These are phyloP conservation scores for Poa pratensis DNA, from an alignment of 176 grass and related monocot genomes.

Conservation along the genomic window DNA sequence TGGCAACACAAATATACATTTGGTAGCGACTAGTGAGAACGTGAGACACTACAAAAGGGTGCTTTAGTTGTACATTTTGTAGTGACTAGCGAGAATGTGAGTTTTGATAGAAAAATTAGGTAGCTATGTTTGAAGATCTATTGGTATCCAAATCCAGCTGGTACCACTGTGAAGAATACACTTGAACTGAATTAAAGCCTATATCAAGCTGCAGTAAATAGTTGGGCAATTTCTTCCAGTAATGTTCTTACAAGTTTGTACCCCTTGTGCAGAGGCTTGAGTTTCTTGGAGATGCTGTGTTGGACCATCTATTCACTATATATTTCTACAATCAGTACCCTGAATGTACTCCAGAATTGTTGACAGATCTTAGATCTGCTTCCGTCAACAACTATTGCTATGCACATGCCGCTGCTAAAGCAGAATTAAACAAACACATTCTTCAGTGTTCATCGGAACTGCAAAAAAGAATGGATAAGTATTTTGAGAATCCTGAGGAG, in stretches of 20 bases:
- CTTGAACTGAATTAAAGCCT: constrained; percentile 16
- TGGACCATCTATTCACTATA: constrained; percentile 72
- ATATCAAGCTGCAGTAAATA: not conserved
- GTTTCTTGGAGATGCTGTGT: constrained; percentile 80
- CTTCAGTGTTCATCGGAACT: constrained; percentile 70
- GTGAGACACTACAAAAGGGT: not conserved
- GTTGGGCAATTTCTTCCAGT: not conserved
- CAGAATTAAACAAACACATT: constrained; percentile 71
- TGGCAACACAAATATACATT: not conserved
- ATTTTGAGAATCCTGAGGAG: constrained; percentile 46
- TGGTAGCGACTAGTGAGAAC: not conserved
- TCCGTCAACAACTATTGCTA: constrained; percentile 82
- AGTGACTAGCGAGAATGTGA: not conserved
- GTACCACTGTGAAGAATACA: constrained; percentile 3
- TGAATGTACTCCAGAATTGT: constrained; percentile 65
- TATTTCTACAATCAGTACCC: constrained; percentile 67
- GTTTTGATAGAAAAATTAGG: not conserved
- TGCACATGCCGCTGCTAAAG: constrained; percentile 77
- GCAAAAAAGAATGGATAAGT: constrained; percentile 48
- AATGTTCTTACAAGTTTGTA: constrained; percentile 23
- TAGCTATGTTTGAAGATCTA: not conserved
- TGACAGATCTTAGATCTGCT: constrained; percentile 82
- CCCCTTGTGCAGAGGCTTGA: constrained; percentile 68
- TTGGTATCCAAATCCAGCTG: not conserved
- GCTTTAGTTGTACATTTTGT: not conserved